Evolutionary conservation across 208 protist genomes (phyloP), one percentile per base, ranked within the genome.

Genomic region (Strigomonas galati): DNA sequence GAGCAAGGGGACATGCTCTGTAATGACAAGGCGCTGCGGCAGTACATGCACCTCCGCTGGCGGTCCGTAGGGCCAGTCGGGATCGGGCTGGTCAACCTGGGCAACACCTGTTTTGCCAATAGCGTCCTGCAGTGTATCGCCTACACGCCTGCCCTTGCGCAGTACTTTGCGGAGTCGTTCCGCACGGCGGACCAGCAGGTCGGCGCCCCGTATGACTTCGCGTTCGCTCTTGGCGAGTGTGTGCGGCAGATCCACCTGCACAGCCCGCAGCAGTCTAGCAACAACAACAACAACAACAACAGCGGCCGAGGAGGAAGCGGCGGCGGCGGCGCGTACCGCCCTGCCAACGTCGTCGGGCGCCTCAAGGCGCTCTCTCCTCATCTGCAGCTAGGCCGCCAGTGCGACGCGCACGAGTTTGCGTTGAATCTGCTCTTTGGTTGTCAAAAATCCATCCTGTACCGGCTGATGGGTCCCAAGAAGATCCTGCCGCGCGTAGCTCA

Each of bases 41-140:
- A 79, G 69, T 55, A 72, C 54, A 57, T 93, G 58, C 75, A 91
- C 61, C 71, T 93, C 26, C 76, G 78, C 26, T 96, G 91, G 89
- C 64, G 59, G 19, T 2, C 69, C 4, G 74, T 92, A 26, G 66
- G 76, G 0, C 75, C 75, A 0, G 84, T 74, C 10, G 92, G 92
- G 0, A 53, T 84, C 19, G 92, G 92, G 0, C 74, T 97, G 26
- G 69, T 80, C 21, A 97, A 97, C 60, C 60, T 94, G 23, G 92
- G 90, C 51, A 97, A 97, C 75, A 95, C 91, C 17, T 97, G 93
- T 69, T 97, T 96, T 62, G 79, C 79, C 12, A 96, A 97, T 68
- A 81, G 76, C 60, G 89, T 96, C 14, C 70, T 97, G 26, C 93
- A 97, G 65, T 81, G 82, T 9, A 67, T 97, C 19, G 72, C 83